Evolutionary conservation across 257 asterid species (phyloP), one percentile per base, ranked within the genome.

Genomic region (Scutellaria minor): DNA sequence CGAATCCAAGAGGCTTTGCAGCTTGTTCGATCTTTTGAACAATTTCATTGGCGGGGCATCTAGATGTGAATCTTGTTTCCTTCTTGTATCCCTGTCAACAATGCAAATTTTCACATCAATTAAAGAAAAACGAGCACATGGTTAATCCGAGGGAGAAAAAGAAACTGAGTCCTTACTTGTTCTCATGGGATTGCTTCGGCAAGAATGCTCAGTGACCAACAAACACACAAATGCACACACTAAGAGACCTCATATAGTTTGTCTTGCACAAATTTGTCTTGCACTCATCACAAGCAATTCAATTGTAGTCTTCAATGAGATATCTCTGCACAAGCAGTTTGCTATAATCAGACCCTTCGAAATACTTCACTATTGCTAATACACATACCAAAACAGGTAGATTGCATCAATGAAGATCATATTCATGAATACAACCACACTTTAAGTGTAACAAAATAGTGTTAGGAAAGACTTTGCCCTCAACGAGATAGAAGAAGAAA

Each of bases 61-160:
- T 88, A 18, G 98, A 92, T 14, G 98, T 83, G 79, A 92, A 92
- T 79, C 96, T 84, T 1, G 98, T 90, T 81, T 92, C 98, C 83
- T 84, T 85, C 82, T 90, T 92, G 85, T 86, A 86, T 58, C 77
- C 98, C 98, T 92, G 79, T 71, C 10, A 27, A 24, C 12, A 46
- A 2, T 44, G 48, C 13, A 31, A 31, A 8, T 10, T 22, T 22
- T 3, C 31, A 54, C 60, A 31, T 31, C 37, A 31, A 31, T 31
- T 31, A 31, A 31, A 24, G 27, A 31, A 31, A 31, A 31, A 31
- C 5, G 5, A 31, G 37, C 37, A 31, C 37, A 31, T 31, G 37
- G 37, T 31, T 31, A 31, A 31, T 31, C 37, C 5, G 37, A 31
- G 37, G 35, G 2, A 31, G 37, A 31, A 31, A 2, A 70, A 12